Evolutionary conservation across 306 rosid genomes (phyloP).

Genomic region (Canavalia gladiata): DNA sequence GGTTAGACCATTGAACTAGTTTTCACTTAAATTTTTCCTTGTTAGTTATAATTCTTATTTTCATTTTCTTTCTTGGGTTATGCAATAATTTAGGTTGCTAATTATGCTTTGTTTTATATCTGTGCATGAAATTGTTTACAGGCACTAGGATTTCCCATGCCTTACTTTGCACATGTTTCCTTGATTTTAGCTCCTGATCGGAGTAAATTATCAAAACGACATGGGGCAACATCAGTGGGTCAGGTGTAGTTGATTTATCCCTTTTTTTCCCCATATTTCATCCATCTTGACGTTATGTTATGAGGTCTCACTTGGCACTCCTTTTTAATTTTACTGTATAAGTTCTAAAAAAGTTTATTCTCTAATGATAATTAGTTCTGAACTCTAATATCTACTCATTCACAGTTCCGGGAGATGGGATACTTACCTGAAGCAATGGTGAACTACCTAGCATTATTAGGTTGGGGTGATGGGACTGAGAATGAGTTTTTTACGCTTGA

Average conservation of each 20-base stretch:
- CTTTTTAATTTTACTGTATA: conserved; percentile 8
- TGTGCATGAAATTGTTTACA: conserved; percentile 49
- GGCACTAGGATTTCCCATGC: conserved; percentile 89
- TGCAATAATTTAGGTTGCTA: conserved; percentile 37
- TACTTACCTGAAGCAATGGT: conserved; percentile 93
- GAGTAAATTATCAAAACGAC: conserved; percentile 96
- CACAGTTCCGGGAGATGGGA: conserved; percentile 97
- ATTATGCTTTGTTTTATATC: conserved; percentile 31
- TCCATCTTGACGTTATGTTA: not conserved
- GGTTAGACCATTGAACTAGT: not conserved
- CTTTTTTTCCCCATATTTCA: not conserved
- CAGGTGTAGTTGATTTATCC: conserved; percentile 61
- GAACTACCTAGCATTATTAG: conserved; percentile 93
- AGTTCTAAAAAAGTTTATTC: conserved; percentile 28
- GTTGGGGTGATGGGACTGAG: conserved; percentile 99
- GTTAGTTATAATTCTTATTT: conserved; percentile 12
- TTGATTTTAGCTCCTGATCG: conserved; percentile 96
- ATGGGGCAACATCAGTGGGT: conserved; percentile 98
- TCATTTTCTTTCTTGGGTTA: conserved; percentile 11
- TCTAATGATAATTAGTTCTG: conserved; percentile 33
- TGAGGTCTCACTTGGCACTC: conserved; percentile 1
- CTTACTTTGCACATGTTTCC: conserved; percentile 88
- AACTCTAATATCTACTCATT: conserved; percentile 38
- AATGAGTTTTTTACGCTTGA: conserved; percentile 85
- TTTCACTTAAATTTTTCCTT: not conserved